A percentile compares a stretch with the other conserved stretches of the same genome.
Conservation (phyloP, 1,284 basidiomycete species). For the Chondrostereum purpureum region DNA sequence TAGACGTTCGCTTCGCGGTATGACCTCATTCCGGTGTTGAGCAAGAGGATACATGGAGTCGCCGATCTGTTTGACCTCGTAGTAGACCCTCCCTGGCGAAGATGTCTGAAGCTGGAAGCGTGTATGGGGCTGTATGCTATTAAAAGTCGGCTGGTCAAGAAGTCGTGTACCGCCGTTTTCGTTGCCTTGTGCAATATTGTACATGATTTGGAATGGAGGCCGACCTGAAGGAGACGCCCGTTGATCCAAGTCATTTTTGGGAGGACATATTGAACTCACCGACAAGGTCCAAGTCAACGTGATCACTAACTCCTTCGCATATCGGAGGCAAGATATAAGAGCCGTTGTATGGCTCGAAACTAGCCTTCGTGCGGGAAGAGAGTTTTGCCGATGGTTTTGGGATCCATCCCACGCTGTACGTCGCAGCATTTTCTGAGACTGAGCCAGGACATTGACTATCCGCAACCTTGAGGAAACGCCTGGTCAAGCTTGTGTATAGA, state of each 20-base stretch:
- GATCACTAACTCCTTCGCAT: conserved; percentile 75
- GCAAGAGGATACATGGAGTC: conserved; percentile 82
- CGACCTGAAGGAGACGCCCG: conserved; percentile 41
- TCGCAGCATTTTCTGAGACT: conserved; percentile 52
- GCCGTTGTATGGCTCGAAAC: conserved; percentile 54
- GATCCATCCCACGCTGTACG: conserved; percentile 71
- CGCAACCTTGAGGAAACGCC: conserved; percentile 51
- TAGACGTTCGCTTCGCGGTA: conserved; percentile 57
- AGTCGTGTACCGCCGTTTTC: conserved; percentile 56
- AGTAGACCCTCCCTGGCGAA: conserved; percentile 76
- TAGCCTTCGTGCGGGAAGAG: conserved; percentile 47
- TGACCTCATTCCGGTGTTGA: conserved; percentile 51
- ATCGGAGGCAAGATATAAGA: conserved; percentile 68
- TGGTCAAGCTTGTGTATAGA: conserved; percentile 8
- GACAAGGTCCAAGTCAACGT: conserved; percentile 74
- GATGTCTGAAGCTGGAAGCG: conserved; percentile 82
- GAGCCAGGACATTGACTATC: conserved; percentile 84
- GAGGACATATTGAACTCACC: conserved; percentile 39
- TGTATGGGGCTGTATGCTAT: conserved; percentile 77
- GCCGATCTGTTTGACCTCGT: conserved; percentile 83
- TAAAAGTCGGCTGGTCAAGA: conserved; percentile 71
- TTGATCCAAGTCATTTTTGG: background rate
- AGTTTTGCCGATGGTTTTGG: conserved; percentile 64
- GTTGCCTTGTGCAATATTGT: conserved; percentile 63
- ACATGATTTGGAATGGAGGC: conserved; percentile 83